Evolutionary conservation across 371 early-diverging fungal genomes (phyloP).

Genomic region (Mucor saturninus): DNA sequence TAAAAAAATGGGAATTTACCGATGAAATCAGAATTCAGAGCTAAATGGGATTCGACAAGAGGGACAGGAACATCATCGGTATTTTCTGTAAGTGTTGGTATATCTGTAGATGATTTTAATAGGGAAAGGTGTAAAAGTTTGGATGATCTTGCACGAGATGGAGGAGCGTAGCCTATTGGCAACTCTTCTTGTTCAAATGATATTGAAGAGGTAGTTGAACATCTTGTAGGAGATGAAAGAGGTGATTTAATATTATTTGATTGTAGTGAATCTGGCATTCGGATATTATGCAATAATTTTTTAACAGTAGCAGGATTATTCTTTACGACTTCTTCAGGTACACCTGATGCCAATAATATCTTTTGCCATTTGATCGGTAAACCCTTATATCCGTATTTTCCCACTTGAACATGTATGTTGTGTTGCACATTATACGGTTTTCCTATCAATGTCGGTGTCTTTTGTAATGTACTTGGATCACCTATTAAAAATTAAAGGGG

Average conservation of each 20-base stretch:
- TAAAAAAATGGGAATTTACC: not conserved
- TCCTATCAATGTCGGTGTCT: slow-evolving; percentile 48
- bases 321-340: slow-evolving; percentile 60
- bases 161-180: slow-evolving; percentile 55
- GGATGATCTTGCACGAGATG: slow-evolving; percentile 51
- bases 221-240: slow-evolving; percentile 1
- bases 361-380: slow-evolving; percentile 64
- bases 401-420: slow-evolving; percentile 64
- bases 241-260: slow-evolving; percentile 13
- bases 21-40: slow-evolving; percentile 41
- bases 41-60: slow-evolving; percentile 13
- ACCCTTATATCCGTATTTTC: slow-evolving; percentile 57
- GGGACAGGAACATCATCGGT: slow-evolving; percentile 3
- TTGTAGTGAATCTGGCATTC: slow-evolving; percentile 57
- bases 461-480: slow-evolving; percentile 24
- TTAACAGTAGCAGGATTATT: slow-evolving; percentile 59
- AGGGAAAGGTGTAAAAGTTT: slow-evolving; percentile 36
- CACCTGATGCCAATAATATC: slow-evolving; percentile 58
- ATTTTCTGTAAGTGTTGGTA: slow-evolving; percentile 23
- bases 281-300: slow-evolving; percentile 59
- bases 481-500: slow-evolving; percentile 15
- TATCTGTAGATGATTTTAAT: slow-evolving; percentile 33
- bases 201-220: slow-evolving; percentile 5
- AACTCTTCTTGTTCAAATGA: slow-evolving; percentile 22
- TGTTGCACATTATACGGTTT: slow-evolving; percentile 70